These are phyloP conservation scores for Lasiosphaeriaceae sp. DNA, from an alignment of 495 filamentous ascomycete genomes.

Conservation along the genomic window DNA sequence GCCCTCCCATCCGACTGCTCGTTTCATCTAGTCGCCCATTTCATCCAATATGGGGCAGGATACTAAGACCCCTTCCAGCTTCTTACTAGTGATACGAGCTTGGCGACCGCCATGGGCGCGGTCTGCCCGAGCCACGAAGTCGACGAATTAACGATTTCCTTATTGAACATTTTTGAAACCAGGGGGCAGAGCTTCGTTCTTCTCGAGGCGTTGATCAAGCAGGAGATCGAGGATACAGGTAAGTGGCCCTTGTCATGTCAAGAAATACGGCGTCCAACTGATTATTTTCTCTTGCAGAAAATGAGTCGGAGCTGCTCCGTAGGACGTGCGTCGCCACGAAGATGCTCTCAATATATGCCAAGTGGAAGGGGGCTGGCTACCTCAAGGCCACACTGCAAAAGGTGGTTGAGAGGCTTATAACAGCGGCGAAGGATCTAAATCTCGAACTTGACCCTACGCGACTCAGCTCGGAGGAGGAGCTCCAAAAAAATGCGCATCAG, in stretches of 20 bases:
- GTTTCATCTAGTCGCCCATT: too few species aligned
- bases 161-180: constrained; percentile 64
- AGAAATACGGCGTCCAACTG: neutral
- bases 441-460: constrained; percentile 61
- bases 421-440: constrained; percentile 57
- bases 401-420: constrained; percentile 56
- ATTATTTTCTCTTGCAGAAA: constrained; percentile 35
- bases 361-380: constrained; percentile 62
- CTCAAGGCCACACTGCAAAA: constrained; percentile 60
- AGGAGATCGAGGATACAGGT: constrained; percentile 61
- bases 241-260: constrained; percentile 4
- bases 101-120: constrained; percentile 58
- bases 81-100: constrained; percentile 53
- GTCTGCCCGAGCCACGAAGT: constrained; percentile 62
- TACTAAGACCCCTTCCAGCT: constrained; percentile 33
- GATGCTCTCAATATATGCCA: constrained; percentile 64
- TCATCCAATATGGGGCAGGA: too few species aligned
- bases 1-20: too few species aligned
- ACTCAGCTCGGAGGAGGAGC: constrained; percentile 52
- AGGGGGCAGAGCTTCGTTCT: constrained; percentile 56
- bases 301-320: constrained; percentile 59
- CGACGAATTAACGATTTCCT: constrained; percentile 60
- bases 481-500: constrained; percentile 57
- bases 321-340: constrained; percentile 65
- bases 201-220: constrained; percentile 59